A percentile compares a stretch with the other conserved stretches of the same genome.
Evolutionary conservation across 192 early-diverging fungal species (phyloP).

Genomic region (Entomortierella beljakovae): DNA sequence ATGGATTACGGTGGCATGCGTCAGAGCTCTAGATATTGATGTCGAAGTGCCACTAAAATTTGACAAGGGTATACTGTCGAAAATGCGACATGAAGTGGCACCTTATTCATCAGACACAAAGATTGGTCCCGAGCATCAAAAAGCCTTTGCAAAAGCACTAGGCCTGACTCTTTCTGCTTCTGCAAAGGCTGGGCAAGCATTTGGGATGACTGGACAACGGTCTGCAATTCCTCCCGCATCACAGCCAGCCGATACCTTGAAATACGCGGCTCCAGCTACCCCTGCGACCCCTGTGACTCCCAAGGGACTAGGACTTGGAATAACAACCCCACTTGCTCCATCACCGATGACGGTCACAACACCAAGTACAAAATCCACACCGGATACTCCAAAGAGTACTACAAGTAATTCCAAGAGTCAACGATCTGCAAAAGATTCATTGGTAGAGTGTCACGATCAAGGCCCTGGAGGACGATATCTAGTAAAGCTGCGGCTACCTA

Average conservation of each 20-base stretch:
- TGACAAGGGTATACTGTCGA: constrained; percentile 44
- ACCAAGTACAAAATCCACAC: no score
- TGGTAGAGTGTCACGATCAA: constrained; percentile 34
- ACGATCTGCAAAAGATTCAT: not conserved
- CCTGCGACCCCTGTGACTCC: not conserved
- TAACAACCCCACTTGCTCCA: not conserved
- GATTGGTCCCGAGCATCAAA: constrained; percentile 24
- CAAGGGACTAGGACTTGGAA: constrained; percentile 3
- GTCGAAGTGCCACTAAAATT: constrained; percentile 44
- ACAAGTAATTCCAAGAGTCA: not conserved
- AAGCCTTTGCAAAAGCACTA: constrained; percentile 30
- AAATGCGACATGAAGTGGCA: constrained; percentile 44
- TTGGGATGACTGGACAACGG: constrained; percentile 1
- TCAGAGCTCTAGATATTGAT: constrained; percentile 29
- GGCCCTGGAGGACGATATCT: constrained; percentile 26
- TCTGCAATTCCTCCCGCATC: constrained; percentile 1
- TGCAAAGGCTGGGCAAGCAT: constrained; percentile 3
- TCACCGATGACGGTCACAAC: not conserved
- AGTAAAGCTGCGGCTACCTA: constrained; percentile 30
- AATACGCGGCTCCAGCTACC: not conserved
- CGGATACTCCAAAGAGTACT: not conserved
- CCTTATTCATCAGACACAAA: constrained; percentile 27
- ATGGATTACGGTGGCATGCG: constrained; percentile 51
- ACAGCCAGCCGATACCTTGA: not conserved
- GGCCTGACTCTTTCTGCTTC: constrained; percentile 16